Conservation (phyloP, 768 basidiomycete species). For the Mycena floridula region DNA sequence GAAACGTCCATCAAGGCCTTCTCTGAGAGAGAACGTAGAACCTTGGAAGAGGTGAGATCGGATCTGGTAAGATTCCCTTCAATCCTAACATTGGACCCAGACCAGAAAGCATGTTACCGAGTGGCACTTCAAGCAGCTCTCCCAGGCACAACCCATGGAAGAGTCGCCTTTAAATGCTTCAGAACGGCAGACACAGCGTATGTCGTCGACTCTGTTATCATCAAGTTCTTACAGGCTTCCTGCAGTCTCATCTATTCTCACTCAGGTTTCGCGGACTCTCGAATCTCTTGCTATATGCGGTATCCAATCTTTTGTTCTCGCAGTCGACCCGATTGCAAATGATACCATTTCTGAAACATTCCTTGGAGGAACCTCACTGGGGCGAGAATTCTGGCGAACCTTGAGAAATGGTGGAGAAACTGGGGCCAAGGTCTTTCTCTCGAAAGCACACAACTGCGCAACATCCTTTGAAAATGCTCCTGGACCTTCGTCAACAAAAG, state of each 20-base stretch:
- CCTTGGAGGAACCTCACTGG: constrained; percentile 54
- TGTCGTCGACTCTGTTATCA: neutral
- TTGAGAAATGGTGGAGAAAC: constrained; percentile 51
- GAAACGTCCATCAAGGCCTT: constrained; percentile 55
- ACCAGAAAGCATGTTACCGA: constrained; percentile 53
- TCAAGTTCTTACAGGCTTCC: constrained; percentile 2
- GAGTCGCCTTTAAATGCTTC: constrained; percentile 5
- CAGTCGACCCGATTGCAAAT: constrained; percentile 46
- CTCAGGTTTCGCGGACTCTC: constrained; percentile 43
- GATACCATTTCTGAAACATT: constrained; percentile 46
- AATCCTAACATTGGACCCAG: constrained; percentile 23
- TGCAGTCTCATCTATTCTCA: constrained; percentile 41
- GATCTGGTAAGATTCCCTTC: constrained; percentile 2
- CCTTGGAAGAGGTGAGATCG: constrained; percentile 52
- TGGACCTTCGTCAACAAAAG: constrained; percentile 3
- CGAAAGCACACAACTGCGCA: constrained; percentile 3
- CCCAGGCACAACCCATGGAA: constrained; percentile 20
- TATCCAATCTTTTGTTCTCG: constrained; percentile 57
- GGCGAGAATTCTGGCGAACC: constrained; percentile 63
- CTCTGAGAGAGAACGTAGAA: constrained; percentile 49
- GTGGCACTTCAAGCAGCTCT: constrained; percentile 56
- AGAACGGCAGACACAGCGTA: constrained; percentile 12
- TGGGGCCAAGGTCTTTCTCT: constrained; percentile 48
- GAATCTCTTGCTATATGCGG: constrained; percentile 48
- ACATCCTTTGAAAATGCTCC: neutral